Conservation (phyloP, 2,329 filamentous ascomycete species). For the Sporothrix pallida region DNA sequence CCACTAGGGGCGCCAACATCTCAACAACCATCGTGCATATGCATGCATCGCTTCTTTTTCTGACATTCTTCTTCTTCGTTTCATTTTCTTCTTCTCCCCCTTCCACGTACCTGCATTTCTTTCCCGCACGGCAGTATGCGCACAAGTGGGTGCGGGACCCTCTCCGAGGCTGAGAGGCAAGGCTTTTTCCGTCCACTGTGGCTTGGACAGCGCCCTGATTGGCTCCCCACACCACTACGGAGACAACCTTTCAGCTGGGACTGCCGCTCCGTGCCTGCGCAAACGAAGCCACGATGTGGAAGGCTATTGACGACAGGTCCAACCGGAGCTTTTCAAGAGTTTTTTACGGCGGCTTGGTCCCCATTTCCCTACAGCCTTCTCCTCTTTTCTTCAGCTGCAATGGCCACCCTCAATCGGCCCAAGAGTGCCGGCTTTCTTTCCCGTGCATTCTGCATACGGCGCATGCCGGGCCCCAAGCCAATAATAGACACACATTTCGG, state of each 20-base stretch:
- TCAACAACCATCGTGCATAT: background rate
- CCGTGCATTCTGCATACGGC: background rate
- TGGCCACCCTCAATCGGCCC: conserved; percentile 25
- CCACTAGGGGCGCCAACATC: background rate
- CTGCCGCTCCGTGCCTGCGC: conserved; percentile 6
- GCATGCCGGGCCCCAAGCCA: background rate
- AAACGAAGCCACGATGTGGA: background rate
- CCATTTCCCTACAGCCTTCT: conserved; percentile 1
- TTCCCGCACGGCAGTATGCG: background rate
- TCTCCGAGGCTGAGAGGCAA: conserved; percentile 32
- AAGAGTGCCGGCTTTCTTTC: conserved; percentile 4
- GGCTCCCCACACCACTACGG: background rate
- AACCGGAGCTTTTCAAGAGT: background rate
- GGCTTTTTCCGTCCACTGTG: conserved; percentile 30
- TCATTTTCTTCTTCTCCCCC: background rate
- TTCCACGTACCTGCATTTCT: conserved; percentile 15
- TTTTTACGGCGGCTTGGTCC: background rate
- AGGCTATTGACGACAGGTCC: background rate
- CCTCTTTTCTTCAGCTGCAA: conserved; percentile 23
- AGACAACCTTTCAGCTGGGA: conserved; percentile 24
- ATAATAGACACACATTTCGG: background rate
- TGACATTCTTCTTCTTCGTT: background rate
- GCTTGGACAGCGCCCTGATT: conserved; percentile 26
- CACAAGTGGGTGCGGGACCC: background rate
- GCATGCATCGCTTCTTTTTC: background rate